phyloP scores from a whole-genome alignment of 2,329 filamentous ascomycete species.

The Cercospora sp. region DNA sequence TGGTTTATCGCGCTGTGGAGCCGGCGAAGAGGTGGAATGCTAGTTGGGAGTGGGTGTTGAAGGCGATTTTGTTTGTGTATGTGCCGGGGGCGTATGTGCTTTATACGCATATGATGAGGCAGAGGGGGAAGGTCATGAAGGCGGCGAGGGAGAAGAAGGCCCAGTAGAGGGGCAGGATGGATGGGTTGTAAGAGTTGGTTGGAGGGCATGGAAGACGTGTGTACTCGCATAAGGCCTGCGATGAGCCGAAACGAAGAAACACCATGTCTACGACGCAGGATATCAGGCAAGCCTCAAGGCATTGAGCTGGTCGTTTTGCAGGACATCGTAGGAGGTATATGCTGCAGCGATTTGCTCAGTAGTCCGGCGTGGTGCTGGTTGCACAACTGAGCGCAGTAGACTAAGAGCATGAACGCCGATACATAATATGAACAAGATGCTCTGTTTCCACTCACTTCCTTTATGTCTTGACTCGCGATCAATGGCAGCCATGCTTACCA shows the following conservation, averaged over 20 bases:
- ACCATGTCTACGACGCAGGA: neutral
- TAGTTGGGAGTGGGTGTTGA: conserved; percentile 60
- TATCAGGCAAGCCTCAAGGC: neutral
- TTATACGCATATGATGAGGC: conserved; percentile 92
- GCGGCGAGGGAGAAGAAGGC: conserved; percentile 53
- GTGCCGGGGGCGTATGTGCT: conserved; percentile 83
- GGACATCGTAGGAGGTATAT: no score
- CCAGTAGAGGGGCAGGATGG: conserved; percentile 10
- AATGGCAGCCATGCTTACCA: neutral
- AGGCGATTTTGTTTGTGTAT: conserved; percentile 69
- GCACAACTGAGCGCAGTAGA: neutral
- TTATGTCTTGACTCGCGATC: neutral
- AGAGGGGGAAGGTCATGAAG: conserved; percentile 75
- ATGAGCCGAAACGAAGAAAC: neutral
- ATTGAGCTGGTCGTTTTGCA: neutral
- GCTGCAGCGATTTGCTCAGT: neutral
- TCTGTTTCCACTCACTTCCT: neutral
- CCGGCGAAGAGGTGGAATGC: conserved; percentile 56
- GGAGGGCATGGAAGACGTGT: neutral
- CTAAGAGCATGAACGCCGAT: neutral
- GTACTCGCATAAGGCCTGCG: neutral
- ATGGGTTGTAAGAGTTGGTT: neutral
- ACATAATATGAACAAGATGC: neutral
- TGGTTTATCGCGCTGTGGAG: conserved; percentile 68
- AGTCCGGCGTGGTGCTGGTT: no score